Evolutionary conservation across 306 rosid species (phyloP).

Genomic region (Coriaria nepalensis): DNA sequence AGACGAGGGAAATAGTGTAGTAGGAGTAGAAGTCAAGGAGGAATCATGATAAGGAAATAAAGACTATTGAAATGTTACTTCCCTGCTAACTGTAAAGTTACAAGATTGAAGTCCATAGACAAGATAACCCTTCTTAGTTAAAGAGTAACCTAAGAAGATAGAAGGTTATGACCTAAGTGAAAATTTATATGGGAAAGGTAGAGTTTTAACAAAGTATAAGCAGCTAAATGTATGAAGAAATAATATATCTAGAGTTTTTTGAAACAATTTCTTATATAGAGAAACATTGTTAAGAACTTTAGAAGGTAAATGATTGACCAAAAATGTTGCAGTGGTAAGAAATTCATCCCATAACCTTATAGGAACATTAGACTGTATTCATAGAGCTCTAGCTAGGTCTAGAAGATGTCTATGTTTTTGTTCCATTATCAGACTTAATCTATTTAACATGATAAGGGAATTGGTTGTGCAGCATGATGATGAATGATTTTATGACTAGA

Average conservation of each 20-base stretch:
- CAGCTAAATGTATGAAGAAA: neutral
- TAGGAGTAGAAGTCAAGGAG: no score
- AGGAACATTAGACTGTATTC: neutral
- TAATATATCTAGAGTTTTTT: neutral
- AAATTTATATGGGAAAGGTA: neutral
- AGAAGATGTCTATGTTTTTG: neutral
- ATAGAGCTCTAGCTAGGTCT: neutral
- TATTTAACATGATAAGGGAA: neutral
- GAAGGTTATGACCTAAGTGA: neutral
- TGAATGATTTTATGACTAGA: neutral
- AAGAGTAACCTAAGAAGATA: neutral
- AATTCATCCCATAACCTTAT: neutral
- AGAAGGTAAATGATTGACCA: neutral
- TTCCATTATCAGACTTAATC: neutral
- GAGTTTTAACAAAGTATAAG: neutral
- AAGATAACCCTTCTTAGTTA: neutral
- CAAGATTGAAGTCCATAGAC: no score
- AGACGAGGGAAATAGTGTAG: no score
- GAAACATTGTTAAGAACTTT: neutral
- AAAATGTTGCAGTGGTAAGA: neutral
- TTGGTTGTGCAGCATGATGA: neutral
- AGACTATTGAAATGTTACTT: no score
- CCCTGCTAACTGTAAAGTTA: no score
- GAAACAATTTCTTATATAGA: neutral
- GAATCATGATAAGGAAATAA: no score